phyloP scores from a whole-genome alignment of 2,329 filamentous ascomycete genomes.

The Diatrype stigma region DNA sequence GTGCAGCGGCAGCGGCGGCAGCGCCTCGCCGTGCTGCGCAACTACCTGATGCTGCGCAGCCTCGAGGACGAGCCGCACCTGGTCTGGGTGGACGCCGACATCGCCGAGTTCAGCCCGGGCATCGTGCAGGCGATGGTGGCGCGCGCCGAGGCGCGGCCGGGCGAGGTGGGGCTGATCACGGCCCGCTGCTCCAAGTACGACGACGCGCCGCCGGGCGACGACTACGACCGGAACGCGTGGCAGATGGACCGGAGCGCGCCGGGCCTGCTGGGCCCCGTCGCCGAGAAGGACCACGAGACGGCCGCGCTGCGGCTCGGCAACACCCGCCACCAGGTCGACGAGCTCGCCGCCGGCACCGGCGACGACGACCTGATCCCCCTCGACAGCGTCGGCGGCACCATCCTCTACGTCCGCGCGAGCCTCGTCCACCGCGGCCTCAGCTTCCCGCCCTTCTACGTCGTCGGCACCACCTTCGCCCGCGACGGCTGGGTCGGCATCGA shows the following conservation, averaged over 20 bases:
- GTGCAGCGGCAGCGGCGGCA: conserved; percentile 22
- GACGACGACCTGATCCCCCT: conserved; percentile 28
- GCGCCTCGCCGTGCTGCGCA: conserved; percentile 25
- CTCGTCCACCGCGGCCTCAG: conserved; percentile 28
- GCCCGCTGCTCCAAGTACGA: conserved; percentile 26
- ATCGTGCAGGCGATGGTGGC: conserved; percentile 28
- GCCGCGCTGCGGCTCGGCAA: background rate
- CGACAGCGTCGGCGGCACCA: conserved; percentile 32
- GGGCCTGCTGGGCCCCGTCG: background rate
- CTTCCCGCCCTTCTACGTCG: conserved; percentile 29
- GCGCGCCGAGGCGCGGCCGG: conserved; percentile 19
- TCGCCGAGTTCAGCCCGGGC: conserved; percentile 27
- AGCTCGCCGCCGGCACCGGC: conserved; percentile 13
- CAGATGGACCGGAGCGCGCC: conserved; percentile 9
- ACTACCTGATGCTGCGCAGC: conserved; percentile 28
- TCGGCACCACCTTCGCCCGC: conserved; percentile 30
- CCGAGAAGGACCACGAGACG: background rate
- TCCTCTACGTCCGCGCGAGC: conserved; percentile 29
- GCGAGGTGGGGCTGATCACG: conserved; percentile 28
- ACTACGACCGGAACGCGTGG: conserved; percentile 35
- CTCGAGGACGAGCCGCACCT: conserved; percentile 28
- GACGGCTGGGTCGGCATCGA: conserved; percentile 32
- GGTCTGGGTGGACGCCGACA: conserved; percentile 32
- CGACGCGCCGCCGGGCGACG: conserved; percentile 17
- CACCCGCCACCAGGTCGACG: background rate